These are phyloP conservation scores for Xylaria polymorpha DNA, from an alignment of 2,329 filamentous ascomycete genomes.

Conservation along the genomic window DNA sequence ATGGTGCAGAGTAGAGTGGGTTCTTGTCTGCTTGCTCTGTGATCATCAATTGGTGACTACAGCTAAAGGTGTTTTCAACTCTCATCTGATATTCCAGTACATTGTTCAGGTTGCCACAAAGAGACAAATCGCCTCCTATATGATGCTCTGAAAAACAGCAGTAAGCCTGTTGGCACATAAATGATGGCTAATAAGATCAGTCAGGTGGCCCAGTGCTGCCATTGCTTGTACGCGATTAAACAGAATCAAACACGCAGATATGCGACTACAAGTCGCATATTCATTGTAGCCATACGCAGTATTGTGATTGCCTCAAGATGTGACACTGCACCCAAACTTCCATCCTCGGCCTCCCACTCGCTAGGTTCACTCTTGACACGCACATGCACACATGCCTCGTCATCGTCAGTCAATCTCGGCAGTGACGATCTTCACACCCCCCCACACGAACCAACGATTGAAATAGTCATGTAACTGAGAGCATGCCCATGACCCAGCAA, in stretches of 20 bases:
- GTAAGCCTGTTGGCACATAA: background rate
- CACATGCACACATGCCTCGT: conserved; percentile 20
- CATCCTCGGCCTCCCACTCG: background rate
- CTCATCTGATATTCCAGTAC: background rate
- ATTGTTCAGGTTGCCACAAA: conserved; percentile 6
- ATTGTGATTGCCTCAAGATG: conserved; percentile 13
- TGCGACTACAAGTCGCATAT: conserved; percentile 19
- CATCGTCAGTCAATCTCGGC: conserved; percentile 14
- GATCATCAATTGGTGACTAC: background rate
- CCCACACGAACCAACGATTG: background rate
- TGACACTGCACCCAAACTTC: background rate
- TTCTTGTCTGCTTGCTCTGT: background rate
- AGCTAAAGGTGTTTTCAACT: conserved; percentile 1
- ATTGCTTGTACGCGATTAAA: conserved; percentile 17
- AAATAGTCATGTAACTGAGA: conserved; percentile 25
- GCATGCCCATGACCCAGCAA: background rate
- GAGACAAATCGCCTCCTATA: background rate
- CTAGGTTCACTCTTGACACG: conserved; percentile 20
- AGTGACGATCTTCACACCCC: conserved; percentile 11
- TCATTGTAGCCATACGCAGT: conserved; percentile 2
- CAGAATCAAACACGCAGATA: conserved; percentile 3
- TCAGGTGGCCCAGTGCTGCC: background rate
- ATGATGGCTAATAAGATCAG: background rate
- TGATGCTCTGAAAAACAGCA: background rate
- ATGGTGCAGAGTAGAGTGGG: background rate